Evolutionary conservation across 805 yeast genomes (phyloP).

Genomic region (Candida sphagnicola): DNA sequence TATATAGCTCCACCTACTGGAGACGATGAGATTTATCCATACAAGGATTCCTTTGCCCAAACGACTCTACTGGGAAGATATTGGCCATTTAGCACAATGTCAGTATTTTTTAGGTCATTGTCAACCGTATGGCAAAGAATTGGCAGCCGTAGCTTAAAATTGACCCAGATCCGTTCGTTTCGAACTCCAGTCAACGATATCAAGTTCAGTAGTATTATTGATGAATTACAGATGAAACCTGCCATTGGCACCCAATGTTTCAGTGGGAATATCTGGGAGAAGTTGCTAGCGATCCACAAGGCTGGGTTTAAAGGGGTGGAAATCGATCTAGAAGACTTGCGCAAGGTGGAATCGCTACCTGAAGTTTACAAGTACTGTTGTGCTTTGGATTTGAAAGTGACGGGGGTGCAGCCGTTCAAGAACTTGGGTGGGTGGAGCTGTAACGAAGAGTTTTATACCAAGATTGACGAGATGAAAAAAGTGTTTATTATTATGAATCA

Average conservation of each 20-base stretch:
- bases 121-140: neutral
- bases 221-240: neutral
- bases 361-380: slow-evolving; percentile 9
- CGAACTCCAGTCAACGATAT: neutral
- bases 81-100: neutral
- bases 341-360: slow-evolving; percentile 8
- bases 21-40: neutral
- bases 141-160: neutral
- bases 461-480: slow-evolving; percentile 9
- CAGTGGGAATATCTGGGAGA: slow-evolving; percentile 11
- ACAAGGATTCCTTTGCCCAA: neutral
- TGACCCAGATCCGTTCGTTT: neutral
- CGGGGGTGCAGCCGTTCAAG: slow-evolving; percentile 13
- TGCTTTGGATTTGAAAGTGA: slow-evolving; percentile 5
- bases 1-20: neutral
- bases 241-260: slow-evolving; percentile 8
- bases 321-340: slow-evolving; percentile 12
- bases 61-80: neutral
- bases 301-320: slow-evolving; percentile 15
- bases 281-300: slow-evolving; percentile 9
- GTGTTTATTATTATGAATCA: slow-evolving; percentile 6
- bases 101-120: neutral
- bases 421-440: slow-evolving; percentile 12
- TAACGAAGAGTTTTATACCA: slow-evolving; percentile 5
- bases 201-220: neutral